These are phyloP conservation scores for Cyberlindnera mycetangii DNA, from an alignment of 805 yeast species.

Conservation along the genomic window DNA sequence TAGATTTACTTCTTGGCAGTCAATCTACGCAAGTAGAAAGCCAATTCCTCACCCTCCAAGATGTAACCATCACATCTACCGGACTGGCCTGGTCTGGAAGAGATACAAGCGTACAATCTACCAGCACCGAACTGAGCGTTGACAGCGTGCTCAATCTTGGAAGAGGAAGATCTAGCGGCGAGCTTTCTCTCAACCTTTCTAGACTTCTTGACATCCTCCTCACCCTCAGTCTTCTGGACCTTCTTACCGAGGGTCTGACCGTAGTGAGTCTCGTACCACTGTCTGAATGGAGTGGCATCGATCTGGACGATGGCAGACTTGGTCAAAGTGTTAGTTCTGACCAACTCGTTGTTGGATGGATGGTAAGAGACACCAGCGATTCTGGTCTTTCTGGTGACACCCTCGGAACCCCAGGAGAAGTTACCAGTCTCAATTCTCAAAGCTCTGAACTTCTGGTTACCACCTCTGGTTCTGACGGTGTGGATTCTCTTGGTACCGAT, in stretches of 20 bases:
- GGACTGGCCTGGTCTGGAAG: slow-evolving; percentile 99
- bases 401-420: slow-evolving; percentile 99
- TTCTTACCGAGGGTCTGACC: slow-evolving; percentile 92
- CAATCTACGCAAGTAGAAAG: slow-evolving; percentile 99
- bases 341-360: slow-evolving; percentile 99
- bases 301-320: slow-evolving; percentile 98
- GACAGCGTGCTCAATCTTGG: slow-evolving; percentile 87
- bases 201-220: slow-evolving; percentile 67
- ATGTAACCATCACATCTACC: slow-evolving; percentile 99
- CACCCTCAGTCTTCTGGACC: slow-evolving; percentile 52
- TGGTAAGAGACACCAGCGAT: slow-evolving; percentile 96
- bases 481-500: slow-evolving; percentile 99
- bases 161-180: slow-evolving; percentile 84
- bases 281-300: slow-evolving; percentile 99
- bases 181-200: slow-evolving; percentile 86
- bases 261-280: slow-evolving; percentile 98
- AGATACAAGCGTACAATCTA: slow-evolving; percentile 96
- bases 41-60: slow-evolving; percentile 99
- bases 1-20: slow-evolving; percentile 90
- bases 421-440: slow-evolving; percentile 98
- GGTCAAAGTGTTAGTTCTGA: slow-evolving; percentile 99
- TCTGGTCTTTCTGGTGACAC: slow-evolving; percentile 98
- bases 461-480: slow-evolving; percentile 99
- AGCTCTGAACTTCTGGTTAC: slow-evolving; percentile 99
- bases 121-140: slow-evolving; percentile 98